These are phyloP conservation scores for Solanum paucissectum DNA, from an alignment of 257 asterid genomes.

Conservation along the genomic window DNA sequence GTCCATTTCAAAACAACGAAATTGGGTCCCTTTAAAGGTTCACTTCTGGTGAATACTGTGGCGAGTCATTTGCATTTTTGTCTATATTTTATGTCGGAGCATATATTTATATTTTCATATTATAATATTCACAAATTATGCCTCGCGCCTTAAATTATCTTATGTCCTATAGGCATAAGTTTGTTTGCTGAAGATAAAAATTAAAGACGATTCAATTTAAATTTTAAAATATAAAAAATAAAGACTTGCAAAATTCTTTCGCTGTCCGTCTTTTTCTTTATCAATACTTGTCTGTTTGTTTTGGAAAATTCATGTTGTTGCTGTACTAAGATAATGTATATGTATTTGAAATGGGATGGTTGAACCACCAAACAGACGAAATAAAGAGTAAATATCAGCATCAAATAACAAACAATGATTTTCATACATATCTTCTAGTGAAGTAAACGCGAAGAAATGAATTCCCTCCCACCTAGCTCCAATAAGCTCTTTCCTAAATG, in stretches of 20 bases:
- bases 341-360: slow-evolving; percentile 19
- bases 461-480: slow-evolving; percentile 11
- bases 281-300: neutral
- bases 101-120: no score
- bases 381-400: slow-evolving; percentile 26
- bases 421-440: slow-evolving; percentile 28
- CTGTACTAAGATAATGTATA: neutral
- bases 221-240: no score
- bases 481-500: slow-evolving; percentile 6
- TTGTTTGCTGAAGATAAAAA: no score
- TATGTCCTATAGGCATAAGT: neutral
- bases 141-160: neutral
- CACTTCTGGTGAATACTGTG: neutral
- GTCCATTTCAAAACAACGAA: slow-evolving; percentile 15
- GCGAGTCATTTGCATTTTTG: neutral
- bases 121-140: no score
- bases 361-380: slow-evolving; percentile 32
- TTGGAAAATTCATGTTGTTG: neutral
- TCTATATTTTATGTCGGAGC: neutral
- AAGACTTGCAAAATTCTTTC: neutral
- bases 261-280: neutral
- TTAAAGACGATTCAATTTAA: no score
- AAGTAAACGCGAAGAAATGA: slow-evolving; percentile 88
- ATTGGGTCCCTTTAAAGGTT: slow-evolving; percentile 5
- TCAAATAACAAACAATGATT: slow-evolving; percentile 45